Base-by-base conservation (phyloP, 805 yeast species). In the Pichia gijzeniarum region DNA sequence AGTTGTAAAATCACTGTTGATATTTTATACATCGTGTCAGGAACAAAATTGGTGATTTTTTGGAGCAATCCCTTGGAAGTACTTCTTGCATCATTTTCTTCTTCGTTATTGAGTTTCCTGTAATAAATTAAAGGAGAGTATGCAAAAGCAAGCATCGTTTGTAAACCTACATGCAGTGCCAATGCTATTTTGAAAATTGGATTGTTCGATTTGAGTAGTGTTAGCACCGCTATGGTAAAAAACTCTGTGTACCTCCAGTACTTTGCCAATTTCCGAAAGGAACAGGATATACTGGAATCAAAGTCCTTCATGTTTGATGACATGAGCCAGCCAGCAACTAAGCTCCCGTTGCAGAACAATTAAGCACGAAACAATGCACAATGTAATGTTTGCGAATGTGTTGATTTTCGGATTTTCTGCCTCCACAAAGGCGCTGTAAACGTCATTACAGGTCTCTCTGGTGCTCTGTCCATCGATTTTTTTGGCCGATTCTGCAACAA, bases 151-250 rank as follows among this genome's bases (percentile, higher is more conserved):
- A 53, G 39, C 8, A 58, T 49, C 3, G 47, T 38, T 18, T 53
- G 54, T 16, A 59, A 36, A 2, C 64, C 68, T 6, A 50, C 45
- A 44, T 59, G 60, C 14, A 56, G 36, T 2, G 66, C 67, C 34
- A 63, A 19, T 12, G 59, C 49, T 6, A 63, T 58, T 47, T 58
- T 61, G 22, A 53, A 50, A 7, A 63, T 19, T 4, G 61, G 61
- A 40, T 56, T 59, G 12, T 57, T 22, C 2, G 49, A 47, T 6
- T 54, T 53, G 3, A 63, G 34, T 1, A 59, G 5, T 20, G 59
- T n/a, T 8, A 52, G 34, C 8, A 45, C 30, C 1, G 33, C 22
- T 5, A 56, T 20, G 1, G 56, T 16, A 1, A 43, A 35, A 35
- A 52, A 55, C 12, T 51, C 37, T 1, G 42, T 41, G 30, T 41